phyloP scores from a whole-genome alignment of 805 yeast genomes.

The Hanseniaspora guilliermondii region DNA sequence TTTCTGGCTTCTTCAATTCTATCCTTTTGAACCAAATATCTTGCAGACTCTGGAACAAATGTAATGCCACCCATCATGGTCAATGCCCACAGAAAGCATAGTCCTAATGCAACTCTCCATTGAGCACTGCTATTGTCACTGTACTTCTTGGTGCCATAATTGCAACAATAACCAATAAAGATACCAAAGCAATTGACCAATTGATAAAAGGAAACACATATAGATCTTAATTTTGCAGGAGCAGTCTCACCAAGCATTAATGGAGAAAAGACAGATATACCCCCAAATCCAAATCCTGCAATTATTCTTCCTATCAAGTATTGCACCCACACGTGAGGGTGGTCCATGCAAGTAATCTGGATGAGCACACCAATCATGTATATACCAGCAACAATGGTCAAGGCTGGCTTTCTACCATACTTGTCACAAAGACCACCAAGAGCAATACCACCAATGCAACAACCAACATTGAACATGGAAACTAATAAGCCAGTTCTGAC shows the following conservation, averaged over 20 bases:
- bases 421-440: conserved; percentile 48
- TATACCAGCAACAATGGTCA: conserved; percentile 48
- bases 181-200: conserved; percentile 61
- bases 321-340: conserved; percentile 49
- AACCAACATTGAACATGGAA: conserved; percentile 57
- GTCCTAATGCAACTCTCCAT: conserved; percentile 64
- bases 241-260: conserved; percentile 58
- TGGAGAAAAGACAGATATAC: conserved; percentile 63
- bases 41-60: conserved; percentile 63
- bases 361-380: conserved; percentile 57
- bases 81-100: conserved; percentile 38
- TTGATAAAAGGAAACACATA: conserved; percentile 58
- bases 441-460: conserved; percentile 56
- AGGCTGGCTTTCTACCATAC: conserved; percentile 53
- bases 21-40: conserved; percentile 46
- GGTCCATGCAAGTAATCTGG: conserved; percentile 45
- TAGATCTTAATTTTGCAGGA: conserved; percentile 60
- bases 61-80: conserved; percentile 29
- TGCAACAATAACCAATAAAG: conserved; percentile 63
- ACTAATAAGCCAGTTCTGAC: conserved; percentile 47
- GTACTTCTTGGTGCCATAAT: conserved; percentile 48
- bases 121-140: conserved; percentile 48
- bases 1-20: conserved; percentile 49
- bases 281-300: conserved; percentile 72
- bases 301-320: conserved; percentile 52